Evolutionary conservation across 768 basidiomycete genomes (phyloP).

Genomic region (Cubamyces sp.): DNA sequence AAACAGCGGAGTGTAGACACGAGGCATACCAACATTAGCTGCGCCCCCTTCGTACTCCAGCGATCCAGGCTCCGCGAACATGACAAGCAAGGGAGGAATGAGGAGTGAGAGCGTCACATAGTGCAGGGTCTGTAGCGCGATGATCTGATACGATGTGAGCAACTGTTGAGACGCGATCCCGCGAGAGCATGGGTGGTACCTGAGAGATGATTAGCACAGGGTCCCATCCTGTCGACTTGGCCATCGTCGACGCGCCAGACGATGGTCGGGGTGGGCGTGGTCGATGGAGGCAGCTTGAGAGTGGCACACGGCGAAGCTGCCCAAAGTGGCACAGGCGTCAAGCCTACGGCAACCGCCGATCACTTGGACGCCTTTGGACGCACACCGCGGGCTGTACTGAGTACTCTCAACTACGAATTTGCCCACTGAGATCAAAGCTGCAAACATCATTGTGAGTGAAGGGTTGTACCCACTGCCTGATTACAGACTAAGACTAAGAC

Average conservation of each 20-base stretch:
- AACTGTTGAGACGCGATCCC: background rate
- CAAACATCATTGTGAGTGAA: no score
- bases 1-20: background rate
- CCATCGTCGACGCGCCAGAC: constrained; percentile 33
- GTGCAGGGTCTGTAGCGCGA: constrained; percentile 91
- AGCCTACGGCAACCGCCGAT: background rate
- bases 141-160: constrained; percentile 59
- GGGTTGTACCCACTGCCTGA: no score
- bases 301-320: background rate
- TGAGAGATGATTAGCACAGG: constrained; percentile 87
- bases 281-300: background rate
- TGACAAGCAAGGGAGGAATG: constrained; percentile 74
- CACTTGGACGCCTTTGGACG: no score
- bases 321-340: background rate
- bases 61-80: constrained; percentile 75
- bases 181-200: constrained; percentile 43
- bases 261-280: background rate
- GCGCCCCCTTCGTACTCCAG: constrained; percentile 78
- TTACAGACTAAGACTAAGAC: no score
- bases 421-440: no score
- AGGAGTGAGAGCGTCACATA: constrained; percentile 87
- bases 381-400: no score
- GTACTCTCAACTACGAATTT: no score
- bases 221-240: constrained; percentile 74
- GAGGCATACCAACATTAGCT: constrained; percentile 66